These are phyloP conservation scores for Mycena galericulata DNA, from an alignment of 768 basidiomycete genomes.

Conservation along the genomic window DNA sequence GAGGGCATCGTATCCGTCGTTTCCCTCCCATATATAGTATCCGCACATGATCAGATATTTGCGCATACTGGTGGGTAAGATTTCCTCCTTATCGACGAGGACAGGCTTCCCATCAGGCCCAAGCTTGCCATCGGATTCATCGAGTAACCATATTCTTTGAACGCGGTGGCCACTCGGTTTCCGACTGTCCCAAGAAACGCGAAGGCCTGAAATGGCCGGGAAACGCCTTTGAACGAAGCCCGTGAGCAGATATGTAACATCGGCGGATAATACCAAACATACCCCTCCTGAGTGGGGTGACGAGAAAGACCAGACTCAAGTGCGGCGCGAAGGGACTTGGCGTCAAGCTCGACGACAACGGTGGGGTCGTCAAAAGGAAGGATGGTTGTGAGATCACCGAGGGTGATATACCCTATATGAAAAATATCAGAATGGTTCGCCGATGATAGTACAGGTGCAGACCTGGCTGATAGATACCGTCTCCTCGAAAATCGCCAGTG, in stretches of 20 bases:
- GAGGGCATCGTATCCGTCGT: conserved; percentile 69
- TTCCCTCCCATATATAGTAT: conserved; percentile 68
- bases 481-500: conserved; percentile 71
- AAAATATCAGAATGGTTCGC: conserved; percentile 19
- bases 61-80: conserved; percentile 57
- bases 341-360: conserved; percentile 72
- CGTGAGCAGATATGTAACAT: background rate
- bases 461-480: conserved; percentile 70
- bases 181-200: conserved; percentile 72
- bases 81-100: conserved; percentile 46
- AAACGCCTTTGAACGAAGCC: conserved; percentile 61
- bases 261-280: conserved; percentile 26
- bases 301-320: conserved; percentile 64
- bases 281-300: conserved; percentile 78
- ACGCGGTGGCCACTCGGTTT: conserved; percentile 64
- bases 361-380: conserved; percentile 73
- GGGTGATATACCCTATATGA: conserved; percentile 58
- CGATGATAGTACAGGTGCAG: conserved; percentile 19
- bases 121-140: conserved; percentile 41
- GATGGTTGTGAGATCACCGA: conserved; percentile 78
- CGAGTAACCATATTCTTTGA: conserved; percentile 60
- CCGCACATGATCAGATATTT: conserved; percentile 68
- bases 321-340: conserved; percentile 66
- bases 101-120: conserved; percentile 33
- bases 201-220: conserved; percentile 70